Conservation (phyloP, 495 filamentous ascomycete genomes). For the Cercophora samala region DNA sequence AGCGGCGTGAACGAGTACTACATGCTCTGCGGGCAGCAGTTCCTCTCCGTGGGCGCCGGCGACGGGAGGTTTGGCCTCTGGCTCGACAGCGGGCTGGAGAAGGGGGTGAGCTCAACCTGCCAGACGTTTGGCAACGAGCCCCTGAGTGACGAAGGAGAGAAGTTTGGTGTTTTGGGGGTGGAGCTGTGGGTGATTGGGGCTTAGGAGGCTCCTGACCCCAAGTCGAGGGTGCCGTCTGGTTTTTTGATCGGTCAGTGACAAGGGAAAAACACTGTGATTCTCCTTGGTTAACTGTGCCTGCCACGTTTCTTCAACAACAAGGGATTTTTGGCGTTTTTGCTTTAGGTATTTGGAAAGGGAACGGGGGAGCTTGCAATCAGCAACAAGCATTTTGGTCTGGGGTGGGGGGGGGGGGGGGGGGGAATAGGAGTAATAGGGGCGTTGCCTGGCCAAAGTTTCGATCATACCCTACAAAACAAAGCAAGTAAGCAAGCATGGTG, state of each 20-base stretch:
- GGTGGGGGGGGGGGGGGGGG: no score
- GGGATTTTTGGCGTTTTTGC: neutral
- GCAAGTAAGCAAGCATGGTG: neutral
- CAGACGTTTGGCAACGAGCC: slow-evolving; percentile 94
- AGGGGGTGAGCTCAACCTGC: slow-evolving; percentile 74
- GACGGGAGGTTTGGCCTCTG: slow-evolving; percentile 92
- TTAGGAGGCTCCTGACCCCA: neutral
- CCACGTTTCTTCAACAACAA: no score
- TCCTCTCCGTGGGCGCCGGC: slow-evolving; percentile 77
- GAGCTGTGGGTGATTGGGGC: slow-evolving; percentile 81
- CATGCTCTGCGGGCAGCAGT: slow-evolving; percentile 87
- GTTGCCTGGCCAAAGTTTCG: neutral
- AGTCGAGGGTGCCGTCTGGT: neutral
- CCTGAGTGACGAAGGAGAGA: slow-evolving; percentile 88
- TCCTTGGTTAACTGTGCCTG: neutral
- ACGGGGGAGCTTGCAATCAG: neutral
- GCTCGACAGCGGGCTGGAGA: slow-evolving; percentile 85
- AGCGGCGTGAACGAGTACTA: slow-evolving; percentile 94
- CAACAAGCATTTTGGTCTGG: neutral
- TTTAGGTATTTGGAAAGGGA: neutral
- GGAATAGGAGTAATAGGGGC: neutral
- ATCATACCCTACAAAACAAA: neutral
- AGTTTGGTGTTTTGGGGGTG: slow-evolving; percentile 88
- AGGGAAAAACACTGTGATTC: neutral
- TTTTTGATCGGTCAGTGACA: neutral